Percentiles rank a stretch among this genome's conserved stretches.
Conservation (phyloP, 2,329 filamentous ascomycete genomes). For the Botryosphaeria dothidea region DNA sequence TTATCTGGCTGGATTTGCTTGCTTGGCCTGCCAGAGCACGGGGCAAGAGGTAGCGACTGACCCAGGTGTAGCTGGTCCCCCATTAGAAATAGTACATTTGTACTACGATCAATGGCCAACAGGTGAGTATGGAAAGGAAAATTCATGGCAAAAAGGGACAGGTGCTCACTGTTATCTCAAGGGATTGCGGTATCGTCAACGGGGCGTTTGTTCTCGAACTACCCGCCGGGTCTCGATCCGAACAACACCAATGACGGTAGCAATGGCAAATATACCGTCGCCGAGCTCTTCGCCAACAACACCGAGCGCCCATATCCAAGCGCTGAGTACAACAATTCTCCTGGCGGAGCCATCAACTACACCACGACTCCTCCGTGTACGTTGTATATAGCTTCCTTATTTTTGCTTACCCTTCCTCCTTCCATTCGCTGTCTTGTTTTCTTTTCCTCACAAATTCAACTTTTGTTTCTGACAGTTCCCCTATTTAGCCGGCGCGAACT, state of each 20-base stretch:
- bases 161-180: constrained; percentile 20
- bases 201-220: constrained; percentile 56
- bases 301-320: constrained; percentile 48
- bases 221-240: constrained; percentile 51
- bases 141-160: not conserved
- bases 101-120: constrained; percentile 55
- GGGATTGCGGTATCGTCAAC: constrained; percentile 54
- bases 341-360: constrained; percentile 53
- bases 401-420: not conserved
- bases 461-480: too few species aligned
- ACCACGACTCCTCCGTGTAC: constrained; percentile 45
- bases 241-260: constrained; percentile 47
- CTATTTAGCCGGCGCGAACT: constrained; percentile 49
- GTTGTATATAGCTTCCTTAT: not conserved
- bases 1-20: not conserved
- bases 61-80: constrained; percentile 42
- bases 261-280: constrained; percentile 50
- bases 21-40: not conserved
- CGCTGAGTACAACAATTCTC: constrained; percentile 49
- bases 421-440: not conserved
- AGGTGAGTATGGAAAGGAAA: constrained; percentile 26
- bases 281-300: constrained; percentile 46
- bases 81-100: constrained; percentile 51
- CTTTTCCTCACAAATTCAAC: too few species aligned
- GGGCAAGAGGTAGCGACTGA: constrained; percentile 30